A percentile compares a stretch with the other conserved stretches of the same genome.
phyloP scores from a whole-genome alignment of 2,329 filamentous ascomycete genomes.

The Aspergillus neotritici region DNA sequence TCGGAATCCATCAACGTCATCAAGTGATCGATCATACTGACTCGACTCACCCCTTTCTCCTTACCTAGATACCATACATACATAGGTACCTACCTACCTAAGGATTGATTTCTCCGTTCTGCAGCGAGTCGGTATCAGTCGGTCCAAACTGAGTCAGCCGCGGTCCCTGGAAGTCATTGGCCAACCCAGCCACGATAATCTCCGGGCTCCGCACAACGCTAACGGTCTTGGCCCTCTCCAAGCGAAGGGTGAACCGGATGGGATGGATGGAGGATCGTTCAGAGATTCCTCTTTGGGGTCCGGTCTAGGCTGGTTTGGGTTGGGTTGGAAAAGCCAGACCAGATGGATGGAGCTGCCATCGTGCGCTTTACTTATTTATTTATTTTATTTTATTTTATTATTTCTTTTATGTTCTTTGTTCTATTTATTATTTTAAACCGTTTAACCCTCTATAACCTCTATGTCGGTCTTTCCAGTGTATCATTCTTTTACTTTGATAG shows the following conservation, averaged over 20 bases:
- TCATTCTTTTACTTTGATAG: too few relatives aligned
- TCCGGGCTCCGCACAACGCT: slow-evolving; percentile 17
- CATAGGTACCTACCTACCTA: too few relatives aligned
- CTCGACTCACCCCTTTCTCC: too few relatives aligned
- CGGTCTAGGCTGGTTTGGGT: slow-evolving; percentile 11
- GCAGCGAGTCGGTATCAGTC: background rate
- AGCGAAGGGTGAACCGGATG: slow-evolving; percentile 11
- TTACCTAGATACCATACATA: too few relatives aligned
- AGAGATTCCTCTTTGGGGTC: slow-evolving; percentile 16
- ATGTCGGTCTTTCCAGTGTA: too few relatives aligned
- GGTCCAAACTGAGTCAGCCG: slow-evolving; percentile 1
- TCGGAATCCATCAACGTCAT: too few relatives aligned
- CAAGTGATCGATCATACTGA: too few relatives aligned
- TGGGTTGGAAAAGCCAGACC: slow-evolving; percentile 1
- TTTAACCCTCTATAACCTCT: too few relatives aligned
- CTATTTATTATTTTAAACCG: too few relatives aligned
- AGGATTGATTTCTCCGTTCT: slow-evolving; percentile 5
- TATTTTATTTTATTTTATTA: background rate
- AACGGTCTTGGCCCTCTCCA: slow-evolving; percentile 14
- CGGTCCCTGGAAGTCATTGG: slow-evolving; percentile 10
- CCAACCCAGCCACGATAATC: slow-evolving; percentile 20
- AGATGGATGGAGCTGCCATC: slow-evolving; percentile 13
- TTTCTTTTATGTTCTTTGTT: too few relatives aligned
- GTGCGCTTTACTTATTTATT: slow-evolving; percentile 9
- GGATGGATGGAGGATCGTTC: slow-evolving; percentile 14